These are phyloP conservation scores for Mycosphaerella arachidis DNA, from an alignment of 2,329 filamentous ascomycete species.

Conservation along the genomic window DNA sequence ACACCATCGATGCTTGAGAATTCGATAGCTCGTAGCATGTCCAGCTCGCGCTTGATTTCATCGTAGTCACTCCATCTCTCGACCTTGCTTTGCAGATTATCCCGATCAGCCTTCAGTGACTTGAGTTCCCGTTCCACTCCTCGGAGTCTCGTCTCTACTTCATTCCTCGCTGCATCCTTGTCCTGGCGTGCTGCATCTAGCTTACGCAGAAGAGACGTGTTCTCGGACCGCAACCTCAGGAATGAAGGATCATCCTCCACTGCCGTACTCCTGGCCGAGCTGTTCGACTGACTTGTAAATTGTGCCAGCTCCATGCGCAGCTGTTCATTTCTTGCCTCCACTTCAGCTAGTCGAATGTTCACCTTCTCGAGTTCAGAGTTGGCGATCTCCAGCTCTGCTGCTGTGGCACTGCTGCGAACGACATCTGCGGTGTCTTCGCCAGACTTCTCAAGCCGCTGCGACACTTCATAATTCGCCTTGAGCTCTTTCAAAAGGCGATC, in stretches of 20 bases:
- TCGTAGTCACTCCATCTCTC: slow-evolving; percentile 92
- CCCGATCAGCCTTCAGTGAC: slow-evolving; percentile 73
- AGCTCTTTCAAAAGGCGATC: slow-evolving; percentile 88
- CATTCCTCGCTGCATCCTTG: slow-evolving; percentile 72
- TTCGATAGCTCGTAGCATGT: slow-evolving; percentile 92
- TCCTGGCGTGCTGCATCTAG: slow-evolving; percentile 80
- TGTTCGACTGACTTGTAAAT: slow-evolving; percentile 66
- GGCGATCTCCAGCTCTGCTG: slow-evolving; percentile 89
- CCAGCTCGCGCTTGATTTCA: slow-evolving; percentile 90
- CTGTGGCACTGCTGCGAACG: slow-evolving; percentile 64
- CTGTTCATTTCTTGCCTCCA: slow-evolving; percentile 92
- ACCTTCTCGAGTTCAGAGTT: slow-evolving; percentile 87
- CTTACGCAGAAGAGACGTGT: slow-evolving; percentile 84
- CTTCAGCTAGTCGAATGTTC: slow-evolving; percentile 77
- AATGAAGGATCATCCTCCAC: slow-evolving; percentile 87
- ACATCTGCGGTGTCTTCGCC: slow-evolving; percentile 55
- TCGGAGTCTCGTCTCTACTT: slow-evolving; percentile 69
- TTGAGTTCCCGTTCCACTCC: slow-evolving; percentile 74
- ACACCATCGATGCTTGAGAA: slow-evolving; percentile 84
- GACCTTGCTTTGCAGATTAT: slow-evolving; percentile 72
- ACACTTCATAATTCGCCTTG: slow-evolving; percentile 96
- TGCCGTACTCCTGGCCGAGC: slow-evolving; percentile 53
- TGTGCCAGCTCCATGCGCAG: slow-evolving; percentile 86
- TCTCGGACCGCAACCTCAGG: slow-evolving; percentile 85
- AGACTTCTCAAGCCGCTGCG: slow-evolving; percentile 75